Evolutionary conservation across 139 green algal species (phyloP).

Genomic region (Pleodorina starrii): DNA sequence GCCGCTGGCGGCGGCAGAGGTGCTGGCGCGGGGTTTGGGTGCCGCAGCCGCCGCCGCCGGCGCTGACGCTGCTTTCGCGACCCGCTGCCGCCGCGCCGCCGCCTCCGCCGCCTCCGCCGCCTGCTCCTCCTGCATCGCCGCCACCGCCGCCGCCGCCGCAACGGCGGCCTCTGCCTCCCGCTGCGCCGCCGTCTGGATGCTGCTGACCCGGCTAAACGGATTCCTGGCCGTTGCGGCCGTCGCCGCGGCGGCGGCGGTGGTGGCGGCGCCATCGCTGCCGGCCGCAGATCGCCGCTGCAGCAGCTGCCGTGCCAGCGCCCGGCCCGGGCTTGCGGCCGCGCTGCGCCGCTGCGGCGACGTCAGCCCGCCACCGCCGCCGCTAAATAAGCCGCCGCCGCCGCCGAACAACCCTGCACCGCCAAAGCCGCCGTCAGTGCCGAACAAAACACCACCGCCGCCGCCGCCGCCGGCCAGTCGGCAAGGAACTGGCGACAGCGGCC

Average conservation of each 20-base stretch:
- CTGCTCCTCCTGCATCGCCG: neutral
- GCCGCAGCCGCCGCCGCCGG: neutral
- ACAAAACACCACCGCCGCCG: neutral
- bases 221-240: neutral
- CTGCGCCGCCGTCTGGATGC: neutral
- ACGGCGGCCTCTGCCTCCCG: neutral
- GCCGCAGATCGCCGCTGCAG: neutral
- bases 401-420: neutral
- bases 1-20: neutral
- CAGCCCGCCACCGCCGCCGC: neutral
- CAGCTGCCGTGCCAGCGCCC: neutral
- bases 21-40: neutral
- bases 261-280: neutral
- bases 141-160: slow-evolving; percentile 15
- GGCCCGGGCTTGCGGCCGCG: slow-evolving; percentile 9
- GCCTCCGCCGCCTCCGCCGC: neutral
- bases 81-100: neutral
- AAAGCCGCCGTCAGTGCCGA: neutral
- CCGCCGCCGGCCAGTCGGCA: neutral
- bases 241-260: neutral
- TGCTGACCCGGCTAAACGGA: slow-evolving; percentile 5
- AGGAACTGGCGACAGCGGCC: neutral
- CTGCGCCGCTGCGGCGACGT: neutral
- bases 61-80: neutral
- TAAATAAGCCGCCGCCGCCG: too few species aligned